These are phyloP conservation scores for Arachis stenosperma DNA, from an alignment of 306 rosid genomes.

Conservation along the genomic window DNA sequence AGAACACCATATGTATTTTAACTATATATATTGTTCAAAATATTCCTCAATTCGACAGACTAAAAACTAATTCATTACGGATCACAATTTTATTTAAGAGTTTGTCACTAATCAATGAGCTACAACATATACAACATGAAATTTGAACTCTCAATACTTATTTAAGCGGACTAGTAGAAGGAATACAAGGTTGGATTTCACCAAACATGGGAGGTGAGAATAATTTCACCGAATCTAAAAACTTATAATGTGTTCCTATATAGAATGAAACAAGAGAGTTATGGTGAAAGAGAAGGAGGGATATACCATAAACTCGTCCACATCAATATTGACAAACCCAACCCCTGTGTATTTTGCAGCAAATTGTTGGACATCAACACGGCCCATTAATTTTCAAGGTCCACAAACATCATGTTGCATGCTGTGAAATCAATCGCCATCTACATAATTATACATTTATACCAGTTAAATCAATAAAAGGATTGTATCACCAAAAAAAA, in stretches of 20 bases:
- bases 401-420: conserved; percentile 74
- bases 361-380: conserved; percentile 43
- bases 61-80: too few species aligned
- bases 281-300: not conserved
- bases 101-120: too few species aligned
- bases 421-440: conserved; percentile 71
- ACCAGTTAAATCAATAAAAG: not conserved
- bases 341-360: conserved; percentile 58
- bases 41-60: too few species aligned
- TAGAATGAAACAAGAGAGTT: not conserved
- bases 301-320: conserved; percentile 65
- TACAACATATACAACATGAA: too few species aligned
- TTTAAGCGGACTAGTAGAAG: too few species aligned
- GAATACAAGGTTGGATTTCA: too few species aligned
- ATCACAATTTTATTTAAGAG: too few species aligned
- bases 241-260: not conserved
- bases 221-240: not conserved
- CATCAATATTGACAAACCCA: conserved; percentile 68
- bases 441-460: conserved; percentile 23
- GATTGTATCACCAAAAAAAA: conserved; percentile 35
- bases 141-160: too few species aligned
- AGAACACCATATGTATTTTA: too few species aligned
- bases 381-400: conserved; percentile 68
- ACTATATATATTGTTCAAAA: too few species aligned
- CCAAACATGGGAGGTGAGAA: too few species aligned